Conservation (phyloP, 2,329 filamentous ascomycete genomes). For the Penicillium sp. region DNA sequence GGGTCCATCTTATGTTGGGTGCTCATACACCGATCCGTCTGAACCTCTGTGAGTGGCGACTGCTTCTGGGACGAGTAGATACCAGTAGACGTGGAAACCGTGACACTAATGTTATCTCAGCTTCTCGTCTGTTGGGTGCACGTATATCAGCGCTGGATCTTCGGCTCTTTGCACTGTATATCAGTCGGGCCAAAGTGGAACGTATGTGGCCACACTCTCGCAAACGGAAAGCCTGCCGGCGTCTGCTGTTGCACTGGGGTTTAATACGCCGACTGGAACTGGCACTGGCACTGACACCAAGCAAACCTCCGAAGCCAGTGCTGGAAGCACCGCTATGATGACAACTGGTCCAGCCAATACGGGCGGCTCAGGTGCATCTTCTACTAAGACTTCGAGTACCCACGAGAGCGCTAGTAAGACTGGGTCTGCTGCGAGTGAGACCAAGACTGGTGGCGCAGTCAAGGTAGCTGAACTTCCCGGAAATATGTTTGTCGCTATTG, state of each 20-base stretch:
- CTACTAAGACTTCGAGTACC: background rate
- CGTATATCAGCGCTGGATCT: background rate
- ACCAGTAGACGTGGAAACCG: background rate
- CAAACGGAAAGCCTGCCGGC: background rate
- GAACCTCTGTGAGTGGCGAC: background rate
- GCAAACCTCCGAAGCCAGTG: slow-evolving; percentile 1
- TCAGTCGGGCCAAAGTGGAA: slow-evolving; percentile 3
- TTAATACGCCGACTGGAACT: background rate
- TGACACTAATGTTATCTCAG: background rate
- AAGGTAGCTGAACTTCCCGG: background rate
- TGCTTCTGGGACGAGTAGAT: background rate
- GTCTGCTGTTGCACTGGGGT: background rate
- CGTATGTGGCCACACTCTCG: background rate
- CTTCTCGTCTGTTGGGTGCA: slow-evolving; percentile 1
- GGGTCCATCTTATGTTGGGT: slow-evolving; percentile 2
- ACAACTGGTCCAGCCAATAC: background rate
- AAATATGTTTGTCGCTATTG: background rate
- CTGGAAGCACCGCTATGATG: background rate
- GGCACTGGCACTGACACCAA: background rate
- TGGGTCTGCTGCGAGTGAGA: slow-evolving; percentile 1
- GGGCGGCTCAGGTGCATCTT: background rate
- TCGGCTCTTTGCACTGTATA: background rate
- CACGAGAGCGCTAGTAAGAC: background rate
- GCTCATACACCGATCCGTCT: slow-evolving; percentile 2
- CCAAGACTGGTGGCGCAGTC: slow-evolving; percentile 2